phyloP scores from a whole-genome alignment of 352 stramenopile genomes.

The Aphanomyces euteiches region DNA sequence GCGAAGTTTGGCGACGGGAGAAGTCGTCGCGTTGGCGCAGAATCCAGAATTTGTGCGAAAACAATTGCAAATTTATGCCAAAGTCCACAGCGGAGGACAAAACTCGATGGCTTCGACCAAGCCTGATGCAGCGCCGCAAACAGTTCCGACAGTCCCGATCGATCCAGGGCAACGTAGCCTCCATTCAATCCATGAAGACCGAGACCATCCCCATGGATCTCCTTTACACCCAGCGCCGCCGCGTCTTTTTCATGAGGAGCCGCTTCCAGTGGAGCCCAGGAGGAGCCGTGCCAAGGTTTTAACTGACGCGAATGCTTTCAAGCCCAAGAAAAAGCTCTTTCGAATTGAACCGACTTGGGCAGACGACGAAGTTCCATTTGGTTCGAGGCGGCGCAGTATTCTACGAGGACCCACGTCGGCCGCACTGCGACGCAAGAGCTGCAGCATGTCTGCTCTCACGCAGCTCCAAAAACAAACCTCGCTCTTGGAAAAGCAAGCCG shows the following conservation, averaged over 20 bases:
- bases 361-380: not conserved
- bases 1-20: conserved; percentile 11
- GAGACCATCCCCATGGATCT: no score
- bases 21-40: conserved; percentile 13
- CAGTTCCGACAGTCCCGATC: not conserved
- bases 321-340: conserved; percentile 13
- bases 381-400: no score
- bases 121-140: not conserved
- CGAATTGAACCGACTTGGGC: not conserved
- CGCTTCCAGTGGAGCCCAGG: not conserved
- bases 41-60: conserved; percentile 8
- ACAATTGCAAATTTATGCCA: not conserved
- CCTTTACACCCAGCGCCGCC: no score
- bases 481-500: no score
- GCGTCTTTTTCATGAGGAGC: not conserved
- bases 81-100: not conserved
- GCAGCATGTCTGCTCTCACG: not conserved
- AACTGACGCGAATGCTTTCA: not conserved
- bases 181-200: no score
- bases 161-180: not conserved
- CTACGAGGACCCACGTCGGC: no score
- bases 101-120: not conserved
- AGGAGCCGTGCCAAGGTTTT: not conserved
- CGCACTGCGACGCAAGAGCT: not conserved
- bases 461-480: not conserved